Conservation (phyloP, 495 filamentous ascomycete genomes). For the Emericellopsis terricola region DNA sequence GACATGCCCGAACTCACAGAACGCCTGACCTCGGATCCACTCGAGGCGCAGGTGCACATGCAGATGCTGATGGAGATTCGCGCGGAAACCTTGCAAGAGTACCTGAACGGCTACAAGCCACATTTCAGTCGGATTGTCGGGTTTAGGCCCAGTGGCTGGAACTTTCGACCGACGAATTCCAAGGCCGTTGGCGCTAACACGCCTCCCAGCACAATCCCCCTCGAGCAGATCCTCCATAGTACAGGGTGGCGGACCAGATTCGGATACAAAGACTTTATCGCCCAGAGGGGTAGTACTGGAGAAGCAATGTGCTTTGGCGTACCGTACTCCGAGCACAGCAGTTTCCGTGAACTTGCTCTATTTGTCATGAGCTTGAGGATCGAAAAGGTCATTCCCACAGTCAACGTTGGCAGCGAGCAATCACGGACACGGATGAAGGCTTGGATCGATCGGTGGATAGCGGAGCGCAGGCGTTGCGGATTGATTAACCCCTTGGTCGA, state of each 20-base stretch:
- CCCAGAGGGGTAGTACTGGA: constrained; percentile 60
- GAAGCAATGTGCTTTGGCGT: constrained; percentile 75
- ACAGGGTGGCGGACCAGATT: constrained; percentile 57
- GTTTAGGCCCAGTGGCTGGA: constrained; percentile 85
- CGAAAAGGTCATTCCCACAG: constrained; percentile 79
- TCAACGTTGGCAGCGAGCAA: constrained; percentile 59
- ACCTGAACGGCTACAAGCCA: constrained; percentile 57
- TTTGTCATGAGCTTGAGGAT: constrained; percentile 79
- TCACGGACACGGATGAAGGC: constrained; percentile 66
- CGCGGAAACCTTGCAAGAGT: constrained; percentile 72
- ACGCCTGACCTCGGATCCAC: constrained; percentile 60
- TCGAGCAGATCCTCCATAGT: constrained; percentile 47
- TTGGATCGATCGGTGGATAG: constrained; percentile 79
- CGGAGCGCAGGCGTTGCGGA: constrained; percentile 68
- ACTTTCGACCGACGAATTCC: constrained; percentile 47
- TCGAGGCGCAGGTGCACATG: constrained; percentile 92
- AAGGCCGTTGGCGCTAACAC: constrained; percentile 11
- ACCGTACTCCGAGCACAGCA: constrained; percentile 89
- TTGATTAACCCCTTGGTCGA: constrained; percentile 35
- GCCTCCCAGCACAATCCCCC: constrained; percentile 16
- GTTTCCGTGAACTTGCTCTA: constrained; percentile 82
- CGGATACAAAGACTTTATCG: constrained; percentile 41
- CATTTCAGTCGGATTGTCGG: constrained; percentile 78
- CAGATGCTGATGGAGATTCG: constrained; percentile 83
- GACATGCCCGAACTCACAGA: constrained; percentile 68